Percentiles rank a stretch among this genome's conserved stretches.
Evolutionary conservation across 495 filamentous ascomycete genomes (phyloP).

Genomic region (Xylaria sp.): DNA sequence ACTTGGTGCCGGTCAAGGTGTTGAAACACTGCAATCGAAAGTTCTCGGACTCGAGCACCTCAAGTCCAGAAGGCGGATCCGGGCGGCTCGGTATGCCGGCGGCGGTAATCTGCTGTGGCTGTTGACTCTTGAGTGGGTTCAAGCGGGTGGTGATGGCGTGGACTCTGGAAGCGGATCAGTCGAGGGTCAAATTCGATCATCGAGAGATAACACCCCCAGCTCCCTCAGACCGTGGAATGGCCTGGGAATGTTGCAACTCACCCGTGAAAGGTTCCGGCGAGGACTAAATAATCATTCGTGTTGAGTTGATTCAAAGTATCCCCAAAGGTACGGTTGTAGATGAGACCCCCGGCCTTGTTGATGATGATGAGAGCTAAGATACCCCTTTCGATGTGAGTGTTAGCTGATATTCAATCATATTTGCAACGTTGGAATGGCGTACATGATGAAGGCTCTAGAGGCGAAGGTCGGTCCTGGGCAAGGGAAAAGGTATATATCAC

Average conservation of each 20-base stretch:
- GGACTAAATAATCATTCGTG: conserved; percentile 93
- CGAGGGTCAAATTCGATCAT: neutral
- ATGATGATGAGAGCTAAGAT: conserved; percentile 95
- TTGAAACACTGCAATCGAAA: conserved; percentile 96
- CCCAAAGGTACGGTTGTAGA: conserved; percentile 94
- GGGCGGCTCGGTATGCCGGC: conserved; percentile 53
- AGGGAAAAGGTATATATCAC: neutral
- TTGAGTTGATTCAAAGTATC: conserved; percentile 81
- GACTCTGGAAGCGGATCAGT: conserved; percentile 58
- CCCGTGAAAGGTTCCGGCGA: conserved; percentile 99
- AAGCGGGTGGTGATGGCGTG: conserved; percentile 90
- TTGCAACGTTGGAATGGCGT: neutral
- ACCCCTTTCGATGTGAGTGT: conserved; percentile 63
- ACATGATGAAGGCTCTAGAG: conserved; percentile 21
- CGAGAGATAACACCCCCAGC: neutral
- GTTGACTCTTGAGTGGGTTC: conserved; percentile 59
- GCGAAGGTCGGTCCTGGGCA: neutral
- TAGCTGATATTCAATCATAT: conserved; percentile 22
- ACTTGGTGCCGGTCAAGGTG: conserved; percentile 92
- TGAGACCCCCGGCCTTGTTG: conserved; percentile 95
- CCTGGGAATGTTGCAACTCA: conserved; percentile 41
- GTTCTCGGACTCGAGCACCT: conserved; percentile 87
- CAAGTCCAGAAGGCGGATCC: conserved; percentile 73
- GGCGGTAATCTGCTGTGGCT: conserved; percentile 55
- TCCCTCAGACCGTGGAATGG: conserved; percentile 10